Base-by-base conservation (phyloP, 768 basidiomycete species). In the Coprinellus micaceus region DNA sequence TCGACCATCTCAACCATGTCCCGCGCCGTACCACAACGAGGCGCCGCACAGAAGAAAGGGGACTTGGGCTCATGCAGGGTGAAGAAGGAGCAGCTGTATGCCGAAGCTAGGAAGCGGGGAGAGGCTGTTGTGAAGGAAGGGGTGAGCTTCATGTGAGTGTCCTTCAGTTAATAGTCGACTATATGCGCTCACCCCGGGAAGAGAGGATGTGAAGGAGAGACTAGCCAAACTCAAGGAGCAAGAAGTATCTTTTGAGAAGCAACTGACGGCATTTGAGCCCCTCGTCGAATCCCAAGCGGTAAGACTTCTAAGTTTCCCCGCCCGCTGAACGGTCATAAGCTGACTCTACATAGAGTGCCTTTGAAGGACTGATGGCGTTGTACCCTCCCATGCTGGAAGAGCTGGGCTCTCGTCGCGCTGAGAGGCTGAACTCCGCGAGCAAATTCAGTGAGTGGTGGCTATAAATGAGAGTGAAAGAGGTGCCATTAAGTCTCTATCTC, bases 371-470 rank as follows among this genome's bases (percentile, higher is more conserved):
- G 63, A 26, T 52, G 63, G 30, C 30, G 59, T 5, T 60, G 63
- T 1, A 57, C 46, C 50, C 62, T 71, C 13, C 56, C 69, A 24
- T 70, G 12, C 41, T 73, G 7, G 65, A 72, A 26, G 69, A 73
- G 41, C 46, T 77, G 15, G 74, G 72, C 24, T 59, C 64, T 25
- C 69, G 68, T 30, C 69, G 77, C 11, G 63, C 72, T 7, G 61
- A 68, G 12, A 54, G 60, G 19, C 67, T 75, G 33, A 68, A 76
- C 39, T 59, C 65, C 40, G 74, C 73, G 28, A 74, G 72, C 54
- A 66, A 68, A 56, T 73, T 71, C 68, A 56, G 77, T 76, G 24
- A 58, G 74, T 69, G 15, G 24, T 26, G 37, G 41, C 43, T 29
- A n/a, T n/a, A n/a, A n/a, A 36, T 9, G 28, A 45, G 26, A n/a